A percentile compares a stretch with the other conserved stretches of the same genome.
phyloP scores from a whole-genome alignment of 768 basidiomycete genomes.

The Termitomyces sp. region DNA sequence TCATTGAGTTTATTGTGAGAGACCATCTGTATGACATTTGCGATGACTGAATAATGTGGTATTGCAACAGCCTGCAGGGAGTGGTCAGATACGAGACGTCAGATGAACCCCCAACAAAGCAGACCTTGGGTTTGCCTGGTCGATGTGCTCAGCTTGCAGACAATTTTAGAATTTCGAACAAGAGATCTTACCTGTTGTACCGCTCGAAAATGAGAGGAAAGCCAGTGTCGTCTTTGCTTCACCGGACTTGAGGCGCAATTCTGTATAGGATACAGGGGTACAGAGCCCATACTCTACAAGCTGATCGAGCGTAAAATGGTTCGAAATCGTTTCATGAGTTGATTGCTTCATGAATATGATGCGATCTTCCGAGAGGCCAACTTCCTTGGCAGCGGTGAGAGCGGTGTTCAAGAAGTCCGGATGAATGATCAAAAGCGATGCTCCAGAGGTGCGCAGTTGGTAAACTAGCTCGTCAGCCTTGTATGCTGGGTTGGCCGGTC shows the following conservation, averaged over 20 bases:
- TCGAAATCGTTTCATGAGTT: slow-evolving; percentile 2
- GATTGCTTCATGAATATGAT: slow-evolving; percentile 32
- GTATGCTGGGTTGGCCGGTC: slow-evolving; percentile 59
- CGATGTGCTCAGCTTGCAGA: not conserved
- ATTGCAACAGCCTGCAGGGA: slow-evolving; percentile 54
- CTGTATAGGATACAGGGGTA: slow-evolving; percentile 32
- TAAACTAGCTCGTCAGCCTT: slow-evolving; percentile 51
- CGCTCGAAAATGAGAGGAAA: slow-evolving; percentile 68
- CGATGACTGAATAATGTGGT: slow-evolving; percentile 58
- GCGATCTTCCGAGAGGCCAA: slow-evolving; percentile 35
- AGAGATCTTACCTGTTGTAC: slow-evolving; percentile 55
- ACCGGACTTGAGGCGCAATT: slow-evolving; percentile 42
- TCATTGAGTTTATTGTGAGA: slow-evolving; percentile 41
- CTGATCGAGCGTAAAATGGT: slow-evolving; percentile 33
- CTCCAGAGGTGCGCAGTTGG: slow-evolving; percentile 44
- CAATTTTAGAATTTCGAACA: not conserved
- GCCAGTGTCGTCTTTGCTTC: slow-evolving; percentile 59
- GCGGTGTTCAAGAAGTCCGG: slow-evolving; percentile 38
- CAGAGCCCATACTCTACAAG: slow-evolving; percentile 39
- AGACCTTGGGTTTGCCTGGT: slow-evolving; percentile 32
- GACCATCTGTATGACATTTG: slow-evolving; percentile 58
- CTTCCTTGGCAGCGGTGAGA: slow-evolving; percentile 33
- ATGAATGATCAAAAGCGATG: slow-evolving; percentile 43
- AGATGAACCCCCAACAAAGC: not conserved
- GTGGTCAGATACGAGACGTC: not conserved